phyloP scores from a whole-genome alignment of 306 rosid species.

The Crotalaria pallida region DNA sequence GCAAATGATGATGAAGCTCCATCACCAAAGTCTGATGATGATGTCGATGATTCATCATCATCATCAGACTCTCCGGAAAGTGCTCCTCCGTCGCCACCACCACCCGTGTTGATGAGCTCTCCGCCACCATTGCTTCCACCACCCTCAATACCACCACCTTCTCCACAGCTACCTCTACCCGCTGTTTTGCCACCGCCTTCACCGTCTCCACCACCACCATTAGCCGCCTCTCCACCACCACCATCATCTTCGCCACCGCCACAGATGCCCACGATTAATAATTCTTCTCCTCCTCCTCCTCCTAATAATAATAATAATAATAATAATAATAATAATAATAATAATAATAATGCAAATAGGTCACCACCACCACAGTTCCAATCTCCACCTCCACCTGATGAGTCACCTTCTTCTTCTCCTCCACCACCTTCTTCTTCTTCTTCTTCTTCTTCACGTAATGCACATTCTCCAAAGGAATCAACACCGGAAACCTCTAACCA shows the following conservation, averaged over 20 bases:
- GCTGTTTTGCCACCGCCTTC: not conserved
- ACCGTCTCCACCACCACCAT: not conserved
- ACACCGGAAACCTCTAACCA: not conserved
- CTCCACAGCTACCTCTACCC: not conserved
- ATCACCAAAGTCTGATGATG: not conserved
- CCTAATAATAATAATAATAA: not conserved
- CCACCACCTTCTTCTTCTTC: too few relatives aligned
- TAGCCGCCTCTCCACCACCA: not conserved
- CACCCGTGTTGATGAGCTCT: not conserved
- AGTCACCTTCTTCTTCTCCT: not conserved
- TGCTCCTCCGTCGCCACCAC: not conserved
- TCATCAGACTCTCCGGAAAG: not conserved
- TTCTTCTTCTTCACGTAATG: not conserved
- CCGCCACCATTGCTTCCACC: not conserved
- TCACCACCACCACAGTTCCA: conserved; percentile 12
- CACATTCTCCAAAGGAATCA: not conserved
- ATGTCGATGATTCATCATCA: too few relatives aligned
- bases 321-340: not conserved
- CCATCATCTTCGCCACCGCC: not conserved
- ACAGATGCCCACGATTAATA: too few relatives aligned
- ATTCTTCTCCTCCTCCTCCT: not conserved
- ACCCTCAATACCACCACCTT: not conserved
- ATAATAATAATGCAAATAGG: too few relatives aligned
- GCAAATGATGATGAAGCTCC: too few relatives aligned
- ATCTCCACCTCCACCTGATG: not conserved